Conservation (phyloP, 805 yeast species). For the Isabelozyma rhagii region DNA sequence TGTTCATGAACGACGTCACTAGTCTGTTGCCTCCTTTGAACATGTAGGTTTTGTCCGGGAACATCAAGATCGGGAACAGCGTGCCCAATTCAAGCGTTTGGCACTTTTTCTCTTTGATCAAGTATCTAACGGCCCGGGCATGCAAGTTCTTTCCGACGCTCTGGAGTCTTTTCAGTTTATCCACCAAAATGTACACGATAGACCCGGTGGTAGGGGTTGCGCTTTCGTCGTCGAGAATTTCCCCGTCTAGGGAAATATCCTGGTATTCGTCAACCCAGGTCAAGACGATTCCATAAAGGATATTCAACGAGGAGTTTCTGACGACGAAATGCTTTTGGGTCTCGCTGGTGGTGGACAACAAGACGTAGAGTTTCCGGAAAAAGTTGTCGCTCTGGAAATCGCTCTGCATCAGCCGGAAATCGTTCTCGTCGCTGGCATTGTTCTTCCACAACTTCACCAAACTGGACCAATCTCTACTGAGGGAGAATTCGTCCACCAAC, state of each 20-base stretch:
- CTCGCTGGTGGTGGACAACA: slow-evolving; percentile 25
- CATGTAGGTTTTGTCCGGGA: slow-evolving; percentile 22
- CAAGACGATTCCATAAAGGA: slow-evolving; percentile 50
- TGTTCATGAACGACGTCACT: slow-evolving; percentile 30
- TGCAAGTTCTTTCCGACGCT: slow-evolving; percentile 55
- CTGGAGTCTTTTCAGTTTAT: slow-evolving; percentile 50
- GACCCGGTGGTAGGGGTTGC: slow-evolving; percentile 31
- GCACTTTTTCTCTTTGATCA: slow-evolving; percentile 43
- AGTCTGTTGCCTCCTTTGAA: slow-evolving; percentile 11
- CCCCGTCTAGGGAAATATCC: slow-evolving; percentile 9
- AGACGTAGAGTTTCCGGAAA: slow-evolving; percentile 25
- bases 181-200: slow-evolving; percentile 48
- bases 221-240: slow-evolving; percentile 7
- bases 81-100: slow-evolving; percentile 39
- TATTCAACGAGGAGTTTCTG: slow-evolving; percentile 52
- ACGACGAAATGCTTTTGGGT: slow-evolving; percentile 51
- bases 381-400: slow-evolving; percentile 21
- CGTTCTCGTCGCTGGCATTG: slow-evolving; percentile 21
- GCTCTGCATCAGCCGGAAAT: slow-evolving; percentile 4
- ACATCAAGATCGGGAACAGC: slow-evolving; percentile 45
- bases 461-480: slow-evolving; percentile 49
- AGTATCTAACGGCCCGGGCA: slow-evolving; percentile 48
- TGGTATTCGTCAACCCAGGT: slow-evolving; percentile 47
- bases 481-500: slow-evolving; percentile 56
- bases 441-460: slow-evolving; percentile 42